phyloP scores from a whole-genome alignment of 2,329 filamentous ascomycete genomes.

The Verticillium nonalfalfae region DNA sequence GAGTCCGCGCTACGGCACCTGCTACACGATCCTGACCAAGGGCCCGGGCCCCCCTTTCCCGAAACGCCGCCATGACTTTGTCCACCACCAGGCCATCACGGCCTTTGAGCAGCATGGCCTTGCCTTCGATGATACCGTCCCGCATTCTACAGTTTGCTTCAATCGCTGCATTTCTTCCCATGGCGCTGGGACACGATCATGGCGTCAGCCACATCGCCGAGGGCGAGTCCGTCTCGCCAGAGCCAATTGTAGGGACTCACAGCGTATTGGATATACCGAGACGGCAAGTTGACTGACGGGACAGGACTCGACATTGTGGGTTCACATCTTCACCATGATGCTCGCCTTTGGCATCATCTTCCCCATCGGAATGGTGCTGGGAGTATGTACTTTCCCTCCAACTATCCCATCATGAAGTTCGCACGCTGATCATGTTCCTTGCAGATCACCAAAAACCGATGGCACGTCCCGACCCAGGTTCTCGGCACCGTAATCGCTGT shows the following conservation, averaged over 20 bases:
- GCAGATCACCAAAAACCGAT: conserved; percentile 81
- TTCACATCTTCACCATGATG: conserved; percentile 85
- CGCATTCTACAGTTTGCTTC: neutral
- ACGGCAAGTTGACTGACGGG: neutral
- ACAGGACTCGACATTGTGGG: conserved; percentile 81
- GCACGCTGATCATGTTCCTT: neutral
- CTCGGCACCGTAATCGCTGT: conserved; percentile 69
- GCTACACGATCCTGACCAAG: neutral
- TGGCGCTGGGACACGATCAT: conserved; percentile 38
- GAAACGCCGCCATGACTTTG: neutral
- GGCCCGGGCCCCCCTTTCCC: neutral
- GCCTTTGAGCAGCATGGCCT: neutral
- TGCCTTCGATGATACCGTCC: neutral
- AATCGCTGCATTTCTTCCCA: conserved; percentile 1
- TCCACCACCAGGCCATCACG: neutral
- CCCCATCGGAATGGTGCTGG: conserved; percentile 90
- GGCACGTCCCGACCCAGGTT: conserved; percentile 88
- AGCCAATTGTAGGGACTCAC: conserved; percentile 58
- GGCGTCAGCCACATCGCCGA: conserved; percentile 54
- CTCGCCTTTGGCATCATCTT: conserved; percentile 88
- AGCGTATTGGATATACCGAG: neutral
- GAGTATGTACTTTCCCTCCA: conserved; percentile 48
- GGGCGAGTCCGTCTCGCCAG: conserved; percentile 61
- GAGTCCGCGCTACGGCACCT: neutral
- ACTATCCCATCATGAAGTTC: neutral